A percentile compares a stretch with the other conserved stretches of the same genome.
These are phyloP conservation scores for Cyphellophora attinorum DNA, from an alignment of 2,329 filamentous ascomycete genomes.

Conservation along the genomic window DNA sequence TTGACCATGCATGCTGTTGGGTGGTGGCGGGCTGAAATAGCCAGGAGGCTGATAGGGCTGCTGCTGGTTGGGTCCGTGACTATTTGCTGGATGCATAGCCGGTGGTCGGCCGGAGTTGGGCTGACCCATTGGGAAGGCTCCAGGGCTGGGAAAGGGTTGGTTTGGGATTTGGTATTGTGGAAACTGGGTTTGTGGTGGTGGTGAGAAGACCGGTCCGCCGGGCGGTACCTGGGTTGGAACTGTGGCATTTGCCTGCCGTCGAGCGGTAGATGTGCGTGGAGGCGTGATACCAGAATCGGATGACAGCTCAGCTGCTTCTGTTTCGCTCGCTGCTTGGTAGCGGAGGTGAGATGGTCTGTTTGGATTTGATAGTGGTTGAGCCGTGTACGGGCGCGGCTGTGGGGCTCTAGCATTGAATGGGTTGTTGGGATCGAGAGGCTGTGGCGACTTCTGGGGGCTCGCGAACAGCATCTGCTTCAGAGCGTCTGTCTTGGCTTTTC, in stretches of 20 bases:
- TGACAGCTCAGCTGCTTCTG: conserved; percentile 14
- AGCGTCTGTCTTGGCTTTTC: conserved; percentile 33
- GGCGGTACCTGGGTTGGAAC: too few species aligned
- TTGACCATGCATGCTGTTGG: too few species aligned
- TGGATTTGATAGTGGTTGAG: background rate
- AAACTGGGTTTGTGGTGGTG: too few species aligned
- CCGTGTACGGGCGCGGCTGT: conserved; percentile 4
- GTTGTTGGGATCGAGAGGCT: conserved; percentile 26
- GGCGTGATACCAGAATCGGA: conserved; percentile 13
- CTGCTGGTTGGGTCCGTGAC: conserved; percentile 4
- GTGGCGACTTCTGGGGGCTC: conserved; percentile 18
- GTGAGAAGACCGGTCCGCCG: too few species aligned
- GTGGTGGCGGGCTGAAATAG: conserved; percentile 18
- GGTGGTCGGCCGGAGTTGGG: conserved; percentile 1
- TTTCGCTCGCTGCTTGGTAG: conserved; percentile 10
- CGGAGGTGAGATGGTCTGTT: background rate
- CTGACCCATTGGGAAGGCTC: too few species aligned
- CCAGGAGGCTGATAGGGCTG: conserved; percentile 16
- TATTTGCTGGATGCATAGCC: conserved; percentile 6
- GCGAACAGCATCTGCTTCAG: conserved; percentile 35
- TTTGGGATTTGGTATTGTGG: background rate
- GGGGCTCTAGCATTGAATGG: conserved; percentile 17
- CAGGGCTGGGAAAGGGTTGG: background rate
- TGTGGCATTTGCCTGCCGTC: conserved; percentile 1
- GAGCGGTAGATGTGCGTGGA: conserved; percentile 11